Percentiles rank a stretch among this genome's conserved stretches.
phyloP scores from a whole-genome alignment of 2,329 filamentous ascomycete species.

The Domatiomyces globalis region DNA sequence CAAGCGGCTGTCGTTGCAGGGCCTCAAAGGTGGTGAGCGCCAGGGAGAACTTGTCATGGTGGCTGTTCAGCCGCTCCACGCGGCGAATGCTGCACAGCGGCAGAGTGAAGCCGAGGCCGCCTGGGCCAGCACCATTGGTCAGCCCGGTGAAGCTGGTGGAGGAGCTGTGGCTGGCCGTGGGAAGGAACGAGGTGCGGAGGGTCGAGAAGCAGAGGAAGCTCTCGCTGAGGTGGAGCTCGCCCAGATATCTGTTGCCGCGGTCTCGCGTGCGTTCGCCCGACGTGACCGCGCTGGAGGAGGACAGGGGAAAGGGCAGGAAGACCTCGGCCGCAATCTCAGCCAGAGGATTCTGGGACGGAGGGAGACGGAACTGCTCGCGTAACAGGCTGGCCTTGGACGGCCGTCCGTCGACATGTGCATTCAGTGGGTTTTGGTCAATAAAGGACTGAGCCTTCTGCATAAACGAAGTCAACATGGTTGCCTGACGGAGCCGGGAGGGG shows the following conservation, averaged over 20 bases:
- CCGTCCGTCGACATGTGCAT: slow-evolving; percentile 58
- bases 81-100: slow-evolving; percentile 81
- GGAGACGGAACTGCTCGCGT: slow-evolving; percentile 90
- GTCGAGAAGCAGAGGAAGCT: slow-evolving; percentile 95
- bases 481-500: not conserved
- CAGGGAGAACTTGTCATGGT: slow-evolving; percentile 82
- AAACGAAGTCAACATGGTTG: slow-evolving; percentile 50
- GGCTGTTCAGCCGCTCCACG: slow-evolving; percentile 84
- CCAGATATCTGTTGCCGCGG: slow-evolving; percentile 69
- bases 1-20: slow-evolving; percentile 40
- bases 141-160: slow-evolving; percentile 81
- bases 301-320: slow-evolving; percentile 63
- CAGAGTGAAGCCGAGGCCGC: slow-evolving; percentile 89
- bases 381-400: slow-evolving; percentile 88
- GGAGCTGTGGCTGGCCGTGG: slow-evolving; percentile 61
- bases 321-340: slow-evolving; percentile 96
- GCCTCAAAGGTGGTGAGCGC: slow-evolving; percentile 91
- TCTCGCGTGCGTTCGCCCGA: slow-evolving; percentile 48
- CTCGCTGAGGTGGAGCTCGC: slow-evolving; percentile 87
- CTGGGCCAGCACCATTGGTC: slow-evolving; percentile 81
- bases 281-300: slow-evolving; percentile 29
- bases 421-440: slow-evolving; percentile 74
- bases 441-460: slow-evolving; percentile 92
- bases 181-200: slow-evolving; percentile 72
- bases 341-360: slow-evolving; percentile 77